Conservation (phyloP, 148 eudicot species). For the Fagopyrum homotropicum region DNA sequence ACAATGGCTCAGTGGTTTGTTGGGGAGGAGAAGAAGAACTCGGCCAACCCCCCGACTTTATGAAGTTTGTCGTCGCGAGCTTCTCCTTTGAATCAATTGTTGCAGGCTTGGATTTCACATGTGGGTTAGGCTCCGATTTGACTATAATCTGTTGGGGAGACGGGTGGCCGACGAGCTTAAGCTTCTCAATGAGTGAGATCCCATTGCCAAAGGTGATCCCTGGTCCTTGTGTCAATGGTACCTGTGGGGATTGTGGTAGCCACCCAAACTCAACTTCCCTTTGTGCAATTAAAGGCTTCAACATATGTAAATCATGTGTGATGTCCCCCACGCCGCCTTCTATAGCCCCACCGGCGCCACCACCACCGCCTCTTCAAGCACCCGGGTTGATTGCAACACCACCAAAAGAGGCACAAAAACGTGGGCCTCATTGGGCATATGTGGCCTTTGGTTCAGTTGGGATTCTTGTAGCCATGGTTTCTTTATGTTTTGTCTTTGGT, state of each 20-base stretch:
- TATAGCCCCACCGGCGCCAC: background rate
- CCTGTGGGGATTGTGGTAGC: conserved; percentile 34
- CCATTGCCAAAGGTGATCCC: conserved; percentile 39
- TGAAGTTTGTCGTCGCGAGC: conserved; percentile 9
- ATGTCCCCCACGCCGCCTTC: conserved; percentile 9
- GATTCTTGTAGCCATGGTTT: background rate
- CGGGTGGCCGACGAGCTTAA: conserved; percentile 32
- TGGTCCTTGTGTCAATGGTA: conserved; percentile 38
- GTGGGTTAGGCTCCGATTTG: conserved; percentile 38
- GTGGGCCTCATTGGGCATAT: background rate
- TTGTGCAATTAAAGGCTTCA: conserved; percentile 26
- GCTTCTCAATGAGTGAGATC: conserved; percentile 14
- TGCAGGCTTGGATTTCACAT: conserved; percentile 38
- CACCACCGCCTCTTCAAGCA: background rate
- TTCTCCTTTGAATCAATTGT: conserved; percentile 39
- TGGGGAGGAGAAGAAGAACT: conserved; percentile 33
- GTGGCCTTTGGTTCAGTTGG: conserved; percentile 8
- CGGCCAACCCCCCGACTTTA: conserved; percentile 8
- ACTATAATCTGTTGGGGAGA: conserved; percentile 43
- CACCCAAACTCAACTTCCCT: conserved; percentile 34
- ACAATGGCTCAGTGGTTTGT: conserved; percentile 37
- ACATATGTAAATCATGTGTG: conserved; percentile 37
- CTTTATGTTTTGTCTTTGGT: background rate
- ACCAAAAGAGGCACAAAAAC: background rate
- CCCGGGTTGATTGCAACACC: background rate